phyloP scores from a whole-genome alignment of 1,139 yeast species.

The Kodamaea derodonti region DNA sequence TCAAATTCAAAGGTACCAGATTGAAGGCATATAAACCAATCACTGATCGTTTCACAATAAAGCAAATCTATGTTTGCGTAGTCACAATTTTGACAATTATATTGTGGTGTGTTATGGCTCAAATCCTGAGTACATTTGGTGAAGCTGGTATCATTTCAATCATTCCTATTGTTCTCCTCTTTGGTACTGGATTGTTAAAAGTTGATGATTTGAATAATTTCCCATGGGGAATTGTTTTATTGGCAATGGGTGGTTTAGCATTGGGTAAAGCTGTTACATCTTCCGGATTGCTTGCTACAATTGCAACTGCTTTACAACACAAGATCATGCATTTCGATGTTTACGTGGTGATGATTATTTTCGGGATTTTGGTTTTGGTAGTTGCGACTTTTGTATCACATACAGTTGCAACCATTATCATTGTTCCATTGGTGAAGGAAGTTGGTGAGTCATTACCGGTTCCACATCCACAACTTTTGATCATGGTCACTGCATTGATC shows the following conservation, averaged over 20 bases:
- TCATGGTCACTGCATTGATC: slow-evolving; percentile 79
- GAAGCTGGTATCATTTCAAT: slow-evolving; percentile 88
- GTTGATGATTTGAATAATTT: slow-evolving; percentile 88
- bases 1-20: slow-evolving; percentile 50
- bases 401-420: slow-evolving; percentile 91
- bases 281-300: slow-evolving; percentile 76
- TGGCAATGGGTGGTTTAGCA: slow-evolving; percentile 97
- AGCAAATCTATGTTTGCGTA: slow-evolving; percentile 64
- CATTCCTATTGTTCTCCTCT: slow-evolving; percentile 77
- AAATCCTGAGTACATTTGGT: slow-evolving; percentile 69
- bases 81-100: slow-evolving; percentile 71
- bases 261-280: slow-evolving; percentile 88
- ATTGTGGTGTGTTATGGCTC: slow-evolving; percentile 77
- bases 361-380: slow-evolving; percentile 72
- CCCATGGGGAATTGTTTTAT: slow-evolving; percentile 88
- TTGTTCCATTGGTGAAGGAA: slow-evolving; percentile 82
- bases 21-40: slow-evolving; percentile 59
- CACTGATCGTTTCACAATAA: slow-evolving; percentile 65
- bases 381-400: slow-evolving; percentile 94
- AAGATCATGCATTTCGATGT: slow-evolving; percentile 59
- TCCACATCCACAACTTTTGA: slow-evolving; percentile 69
- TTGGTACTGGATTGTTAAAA: slow-evolving; percentile 80
- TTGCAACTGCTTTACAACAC: slow-evolving; percentile 65
- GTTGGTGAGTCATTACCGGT: slow-evolving; percentile 72
- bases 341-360: slow-evolving; percentile 66